A percentile compares a stretch with the other conserved stretches of the same genome.
phyloP scores from a whole-genome alignment of 2,329 filamentous ascomycete species.

The Claviceps digitariae region DNA sequence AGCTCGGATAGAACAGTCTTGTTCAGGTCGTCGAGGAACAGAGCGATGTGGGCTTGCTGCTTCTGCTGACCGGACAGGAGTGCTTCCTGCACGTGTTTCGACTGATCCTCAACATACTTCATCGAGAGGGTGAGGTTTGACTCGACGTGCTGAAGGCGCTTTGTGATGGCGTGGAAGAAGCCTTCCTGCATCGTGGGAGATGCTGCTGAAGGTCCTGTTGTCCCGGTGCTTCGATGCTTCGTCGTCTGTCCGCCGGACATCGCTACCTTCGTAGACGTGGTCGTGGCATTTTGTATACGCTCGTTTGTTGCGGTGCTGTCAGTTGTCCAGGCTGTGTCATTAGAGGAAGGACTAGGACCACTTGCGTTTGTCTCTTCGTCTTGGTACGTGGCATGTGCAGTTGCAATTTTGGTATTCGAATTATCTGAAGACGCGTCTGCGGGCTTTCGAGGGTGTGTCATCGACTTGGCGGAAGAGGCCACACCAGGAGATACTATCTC shows the following conservation, averaged over 20 bases:
- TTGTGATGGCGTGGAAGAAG: slow-evolving; percentile 94
- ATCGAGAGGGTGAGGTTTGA: slow-evolving; percentile 84
- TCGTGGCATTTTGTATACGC: slow-evolving; percentile 2
- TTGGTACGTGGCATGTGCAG: background rate
- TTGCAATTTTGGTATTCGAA: background rate
- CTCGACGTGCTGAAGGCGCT: slow-evolving; percentile 81
- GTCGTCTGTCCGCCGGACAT: slow-evolving; percentile 8
- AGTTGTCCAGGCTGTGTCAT: background rate
- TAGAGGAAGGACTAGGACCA: background rate
- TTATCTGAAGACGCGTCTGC: background rate
- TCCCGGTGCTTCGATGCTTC: slow-evolving; percentile 18
- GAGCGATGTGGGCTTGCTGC: slow-evolving; percentile 69
- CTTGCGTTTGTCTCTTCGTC: background rate
- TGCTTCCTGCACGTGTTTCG: slow-evolving; percentile 74
- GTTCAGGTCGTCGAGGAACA: slow-evolving; percentile 77
- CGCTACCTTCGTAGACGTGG: slow-evolving; percentile 1
- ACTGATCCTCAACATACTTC: slow-evolving; percentile 95
- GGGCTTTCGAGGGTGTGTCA: background rate
- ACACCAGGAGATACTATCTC: background rate
- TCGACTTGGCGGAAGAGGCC: background rate
- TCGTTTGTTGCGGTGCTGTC: slow-evolving; percentile 2
- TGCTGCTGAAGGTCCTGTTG: slow-evolving; percentile 14
- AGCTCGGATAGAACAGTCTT: slow-evolving; percentile 73
- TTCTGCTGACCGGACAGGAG: slow-evolving; percentile 77
- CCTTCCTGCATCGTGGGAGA: slow-evolving; percentile 87